Evolutionary conservation across 352 stramenopile genomes (phyloP).

Genomic region (Blastocystis sp.): DNA sequence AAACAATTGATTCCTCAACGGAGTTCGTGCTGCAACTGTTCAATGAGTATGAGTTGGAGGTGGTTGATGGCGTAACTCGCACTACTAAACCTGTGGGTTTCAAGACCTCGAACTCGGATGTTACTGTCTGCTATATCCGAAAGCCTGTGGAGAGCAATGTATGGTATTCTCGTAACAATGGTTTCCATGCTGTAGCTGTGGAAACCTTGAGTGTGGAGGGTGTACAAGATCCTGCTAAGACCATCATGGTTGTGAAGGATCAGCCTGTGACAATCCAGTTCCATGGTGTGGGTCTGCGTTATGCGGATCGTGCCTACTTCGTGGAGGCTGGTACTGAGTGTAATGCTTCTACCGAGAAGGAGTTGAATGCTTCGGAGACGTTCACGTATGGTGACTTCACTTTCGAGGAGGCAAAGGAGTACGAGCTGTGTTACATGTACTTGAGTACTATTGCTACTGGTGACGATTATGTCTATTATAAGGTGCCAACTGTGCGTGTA

Average conservation of each 20-base stretch:
- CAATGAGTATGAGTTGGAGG: slow-evolving; percentile 40
- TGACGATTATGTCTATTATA: not conserved
- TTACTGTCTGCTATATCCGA: slow-evolving; percentile 46
- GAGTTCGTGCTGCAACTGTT: slow-evolving; percentile 50
- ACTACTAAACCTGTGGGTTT: slow-evolving; percentile 17
- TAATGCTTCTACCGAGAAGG: not conserved
- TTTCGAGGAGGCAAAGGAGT: slow-evolving; percentile 7
- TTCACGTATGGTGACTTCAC: slow-evolving; percentile 39
- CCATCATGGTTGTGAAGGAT: slow-evolving; percentile 38
- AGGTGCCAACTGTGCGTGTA: slow-evolving; percentile 12
- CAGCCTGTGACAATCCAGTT: slow-evolving; percentile 51
- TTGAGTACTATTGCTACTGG: not conserved
- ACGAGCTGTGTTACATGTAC: slow-evolving; percentile 61
- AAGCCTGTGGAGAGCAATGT: slow-evolving; percentile 26
- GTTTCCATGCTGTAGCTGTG: slow-evolving; percentile 31
- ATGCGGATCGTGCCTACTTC: slow-evolving; percentile 43
- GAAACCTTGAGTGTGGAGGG: slow-evolving; percentile 28
- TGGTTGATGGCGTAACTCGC: slow-evolving; percentile 6
- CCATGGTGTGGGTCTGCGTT: slow-evolving; percentile 29
- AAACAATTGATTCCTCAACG: not conserved
- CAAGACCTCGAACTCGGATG: not conserved
- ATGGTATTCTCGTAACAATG: slow-evolving; percentile 1
- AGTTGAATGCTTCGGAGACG: not conserved
- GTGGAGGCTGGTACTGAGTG: not conserved
- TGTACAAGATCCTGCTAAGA: not conserved